Percentiles rank a stretch among this genome's conserved stretches.
These are phyloP conservation scores for Myxozyma neglecta DNA, from an alignment of 805 yeast species.

Conservation along the genomic window DNA sequence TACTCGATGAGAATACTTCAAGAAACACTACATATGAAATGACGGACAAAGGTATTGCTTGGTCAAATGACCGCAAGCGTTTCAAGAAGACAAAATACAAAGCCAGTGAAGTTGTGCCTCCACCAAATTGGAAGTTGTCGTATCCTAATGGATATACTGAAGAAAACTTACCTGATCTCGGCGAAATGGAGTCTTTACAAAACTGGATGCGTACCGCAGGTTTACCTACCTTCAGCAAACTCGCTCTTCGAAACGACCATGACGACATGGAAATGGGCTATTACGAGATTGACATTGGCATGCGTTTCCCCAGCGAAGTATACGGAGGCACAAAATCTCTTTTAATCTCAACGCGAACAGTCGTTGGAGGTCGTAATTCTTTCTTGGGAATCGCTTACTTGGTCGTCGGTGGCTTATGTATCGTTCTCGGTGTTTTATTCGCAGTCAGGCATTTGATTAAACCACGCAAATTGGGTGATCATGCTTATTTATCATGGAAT, in stretches of 20 bases:
- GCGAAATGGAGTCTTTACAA: constrained; percentile 79
- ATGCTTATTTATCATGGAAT: constrained; percentile 57
- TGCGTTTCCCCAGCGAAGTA: constrained; percentile 73
- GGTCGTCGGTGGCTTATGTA: constrained; percentile 75
- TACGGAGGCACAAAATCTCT: constrained; percentile 90
- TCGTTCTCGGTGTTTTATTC: constrained; percentile 71
- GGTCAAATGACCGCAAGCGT: constrained; percentile 74
- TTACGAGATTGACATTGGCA: constrained; percentile 64
- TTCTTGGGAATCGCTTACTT: constrained; percentile 82
- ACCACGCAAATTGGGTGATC: constrained; percentile 85
- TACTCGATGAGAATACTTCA: constrained; percentile 37
- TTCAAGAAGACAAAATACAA: constrained; percentile 73
- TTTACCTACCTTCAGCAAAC: constrained; percentile 80
- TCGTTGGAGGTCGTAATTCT: constrained; percentile 84
- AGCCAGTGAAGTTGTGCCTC: constrained; percentile 77
- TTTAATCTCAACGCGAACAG: constrained; percentile 75
- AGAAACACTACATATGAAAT: constrained; percentile 42
- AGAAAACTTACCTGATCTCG: constrained; percentile 72
- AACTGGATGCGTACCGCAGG: constrained; percentile 99
- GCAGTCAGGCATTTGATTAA: constrained; percentile 76
- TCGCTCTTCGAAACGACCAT: constrained; percentile 71
- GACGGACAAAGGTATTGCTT: constrained; percentile 68
- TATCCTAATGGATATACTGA: constrained; percentile 90
- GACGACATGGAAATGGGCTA: constrained; percentile 60
- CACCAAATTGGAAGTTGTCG: constrained; percentile 81